Conservation (phyloP, 139 green algal species). For the Chlorella sp. region DNA sequence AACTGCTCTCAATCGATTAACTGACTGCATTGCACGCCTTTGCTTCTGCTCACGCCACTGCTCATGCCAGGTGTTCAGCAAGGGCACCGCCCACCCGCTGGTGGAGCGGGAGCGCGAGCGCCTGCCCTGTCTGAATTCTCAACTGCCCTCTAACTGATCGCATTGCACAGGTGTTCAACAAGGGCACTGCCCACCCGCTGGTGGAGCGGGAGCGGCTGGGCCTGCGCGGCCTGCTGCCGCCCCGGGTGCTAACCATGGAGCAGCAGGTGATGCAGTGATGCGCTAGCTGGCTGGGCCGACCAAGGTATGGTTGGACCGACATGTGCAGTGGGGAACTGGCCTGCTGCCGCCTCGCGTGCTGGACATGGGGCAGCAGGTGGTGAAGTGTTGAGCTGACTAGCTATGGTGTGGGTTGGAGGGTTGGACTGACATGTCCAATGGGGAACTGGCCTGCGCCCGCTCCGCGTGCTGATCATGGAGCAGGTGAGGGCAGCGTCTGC, state of each 20-base stretch:
- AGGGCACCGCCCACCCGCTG: slow-evolving; percentile 51
- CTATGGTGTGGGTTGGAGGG: background rate
- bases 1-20: too few relatives aligned
- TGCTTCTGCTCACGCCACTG: too few relatives aligned
- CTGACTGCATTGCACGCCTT: too few relatives aligned
- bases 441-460: too few relatives aligned
- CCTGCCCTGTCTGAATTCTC: slow-evolving; percentile 86
- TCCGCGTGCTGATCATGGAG: slow-evolving; percentile 57
- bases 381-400: too few relatives aligned
- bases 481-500: slow-evolving; percentile 47
- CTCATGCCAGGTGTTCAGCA: too few relatives aligned
- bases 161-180: slow-evolving; percentile 35
- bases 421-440: too few relatives aligned
- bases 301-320: too few relatives aligned
- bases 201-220: slow-evolving; percentile 88
- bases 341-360: slow-evolving; percentile 92
- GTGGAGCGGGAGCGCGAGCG: slow-evolving; percentile 87
- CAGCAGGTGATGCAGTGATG: slow-evolving; percentile 71
- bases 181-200: slow-evolving; percentile 84
- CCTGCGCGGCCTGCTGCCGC: slow-evolving; percentile 89
- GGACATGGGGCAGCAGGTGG: too few relatives aligned
- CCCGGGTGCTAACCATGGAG: slow-evolving; percentile 62
- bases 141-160: too few relatives aligned
- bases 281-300: too few relatives aligned
- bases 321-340: too few relatives aligned